Percentiles rank a stretch among this genome's conserved stretches.
Evolutionary conservation across 2,329 filamentous ascomycete genomes (phyloP).

Genomic region (Aspergillus oerlinghausenensis): DNA sequence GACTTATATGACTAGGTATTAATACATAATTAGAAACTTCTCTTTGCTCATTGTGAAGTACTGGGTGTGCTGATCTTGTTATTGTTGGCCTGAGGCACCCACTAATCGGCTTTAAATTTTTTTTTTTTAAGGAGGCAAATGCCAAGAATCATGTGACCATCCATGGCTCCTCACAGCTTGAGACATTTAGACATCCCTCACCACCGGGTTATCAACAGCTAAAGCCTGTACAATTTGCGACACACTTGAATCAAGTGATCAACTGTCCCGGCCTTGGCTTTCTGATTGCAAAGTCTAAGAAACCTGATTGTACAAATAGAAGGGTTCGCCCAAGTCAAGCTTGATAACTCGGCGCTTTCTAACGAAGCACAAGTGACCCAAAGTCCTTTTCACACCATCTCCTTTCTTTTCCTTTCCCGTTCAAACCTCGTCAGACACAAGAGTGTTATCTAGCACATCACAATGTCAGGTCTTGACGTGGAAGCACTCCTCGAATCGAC

Average conservation of each 20-base stretch:
- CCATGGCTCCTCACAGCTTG: neutral
- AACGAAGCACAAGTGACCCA: slow-evolving; percentile 36
- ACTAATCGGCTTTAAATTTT: neutral
- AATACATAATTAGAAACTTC: slow-evolving; percentile 16
- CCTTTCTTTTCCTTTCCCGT: slow-evolving; percentile 15
- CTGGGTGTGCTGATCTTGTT: too few species aligned
- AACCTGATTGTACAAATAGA: slow-evolving; percentile 18
- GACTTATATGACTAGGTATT: slow-evolving; percentile 17
- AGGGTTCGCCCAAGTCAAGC: slow-evolving; percentile 32
- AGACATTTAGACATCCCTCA: neutral
- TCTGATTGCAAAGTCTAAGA: slow-evolving; percentile 4
- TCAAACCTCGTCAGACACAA: slow-evolving; percentile 21
- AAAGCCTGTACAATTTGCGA: neutral
- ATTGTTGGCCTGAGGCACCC: neutral
- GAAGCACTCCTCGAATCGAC: slow-evolving; percentile 87
- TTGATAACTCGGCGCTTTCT: slow-evolving; percentile 25
- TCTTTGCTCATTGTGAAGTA: neutral
- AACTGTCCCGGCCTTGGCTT: neutral
- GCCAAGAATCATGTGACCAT: slow-evolving; percentile 10
- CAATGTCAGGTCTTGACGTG: slow-evolving; percentile 71
- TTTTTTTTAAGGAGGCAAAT: slow-evolving; percentile 1
- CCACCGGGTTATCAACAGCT: neutral
- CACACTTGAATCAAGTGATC: neutral
- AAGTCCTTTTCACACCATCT: slow-evolving; percentile 12
- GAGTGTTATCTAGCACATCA: slow-evolving; percentile 24